A percentile compares a stretch with the other conserved stretches of the same genome.
These are phyloP conservation scores for Trametes versicolor DNA, from an alignment of 1,284 basidiomycete genomes.

Conservation along the genomic window DNA sequence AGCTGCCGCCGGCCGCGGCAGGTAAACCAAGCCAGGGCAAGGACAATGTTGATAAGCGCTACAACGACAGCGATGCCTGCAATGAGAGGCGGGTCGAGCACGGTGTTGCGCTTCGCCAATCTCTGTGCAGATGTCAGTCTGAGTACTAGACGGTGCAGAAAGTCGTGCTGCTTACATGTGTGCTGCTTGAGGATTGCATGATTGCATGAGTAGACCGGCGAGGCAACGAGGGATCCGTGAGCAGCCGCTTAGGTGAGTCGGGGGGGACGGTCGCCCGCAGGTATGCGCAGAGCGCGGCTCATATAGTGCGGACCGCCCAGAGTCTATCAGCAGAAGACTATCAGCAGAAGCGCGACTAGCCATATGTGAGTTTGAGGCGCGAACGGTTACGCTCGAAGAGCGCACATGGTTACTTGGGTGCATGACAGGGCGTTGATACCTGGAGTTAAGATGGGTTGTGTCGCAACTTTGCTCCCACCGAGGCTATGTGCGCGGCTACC, in stretches of 20 bases:
- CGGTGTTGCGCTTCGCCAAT: conserved; percentile 30
- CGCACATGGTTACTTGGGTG: conserved; percentile 23
- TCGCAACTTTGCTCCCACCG: conserved; percentile 16
- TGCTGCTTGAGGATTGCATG: conserved; percentile 27
- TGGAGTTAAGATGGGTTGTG: conserved; percentile 17
- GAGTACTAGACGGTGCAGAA: conserved; percentile 1
- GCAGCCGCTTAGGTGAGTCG: not conserved
- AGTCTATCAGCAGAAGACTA: conserved; percentile 8
- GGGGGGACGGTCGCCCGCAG: not conserved
- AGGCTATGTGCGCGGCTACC: conserved; percentile 30
- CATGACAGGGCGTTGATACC: conserved; percentile 17
- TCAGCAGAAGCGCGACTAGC: conserved; percentile 10
- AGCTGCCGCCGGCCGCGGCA: conserved; percentile 25
- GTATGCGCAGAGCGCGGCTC: not conserved
- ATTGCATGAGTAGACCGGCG: conserved; percentile 1
- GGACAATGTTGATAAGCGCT: conserved; percentile 36
- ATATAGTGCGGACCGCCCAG: conserved; percentile 22
- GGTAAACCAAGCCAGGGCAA: conserved; percentile 35
- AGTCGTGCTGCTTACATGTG: conserved; percentile 21
- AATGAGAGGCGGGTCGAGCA: conserved; percentile 31
- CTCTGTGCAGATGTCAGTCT: conserved; percentile 22
- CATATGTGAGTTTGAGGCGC: conserved; percentile 2
- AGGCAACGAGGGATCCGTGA: not conserved
- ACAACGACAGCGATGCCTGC: conserved; percentile 37
- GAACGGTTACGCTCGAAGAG: conserved; percentile 12